These are phyloP conservation scores for Coemansia sp. DNA, from an alignment of 192 early-diverging fungal genomes.

Conservation along the genomic window DNA sequence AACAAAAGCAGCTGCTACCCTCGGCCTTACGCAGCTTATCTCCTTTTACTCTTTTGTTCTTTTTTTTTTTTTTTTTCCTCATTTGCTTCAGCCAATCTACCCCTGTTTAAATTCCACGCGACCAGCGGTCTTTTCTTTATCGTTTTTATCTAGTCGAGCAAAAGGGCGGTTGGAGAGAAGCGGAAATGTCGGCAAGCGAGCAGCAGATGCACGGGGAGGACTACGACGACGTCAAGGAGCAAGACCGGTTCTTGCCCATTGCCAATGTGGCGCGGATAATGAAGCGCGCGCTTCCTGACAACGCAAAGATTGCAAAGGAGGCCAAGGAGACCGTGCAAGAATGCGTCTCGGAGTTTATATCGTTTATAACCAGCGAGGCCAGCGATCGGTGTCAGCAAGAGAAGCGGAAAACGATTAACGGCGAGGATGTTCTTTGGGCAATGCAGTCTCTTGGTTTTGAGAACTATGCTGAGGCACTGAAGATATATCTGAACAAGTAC, in stretches of 20 bases:
- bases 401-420: slow-evolving; percentile 97
- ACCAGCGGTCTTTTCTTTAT: background rate
- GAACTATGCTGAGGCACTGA: slow-evolving; percentile 88
- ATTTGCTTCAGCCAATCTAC: too few relatives aligned
- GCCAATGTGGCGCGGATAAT: slow-evolving; percentile 97
- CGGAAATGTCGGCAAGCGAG: slow-evolving; percentile 38
- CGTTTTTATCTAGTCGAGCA: background rate
- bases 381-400: slow-evolving; percentile 92
- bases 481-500: slow-evolving; percentile 87
- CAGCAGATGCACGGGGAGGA: slow-evolving; percentile 28
- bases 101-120: background rate
- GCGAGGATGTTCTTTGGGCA: slow-evolving; percentile 98
- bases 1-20: too few relatives aligned
- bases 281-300: slow-evolving; percentile 95
- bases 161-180: background rate
- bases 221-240: slow-evolving; percentile 84
- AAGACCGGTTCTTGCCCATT: slow-evolving; percentile 95
- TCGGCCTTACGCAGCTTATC: too few relatives aligned
- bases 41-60: background rate
- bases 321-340: slow-evolving; percentile 96
- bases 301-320: slow-evolving; percentile 97
- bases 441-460: slow-evolving; percentile 98
- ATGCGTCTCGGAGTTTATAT: slow-evolving; percentile 98
- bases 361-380: slow-evolving; percentile 97
- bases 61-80: background rate